Conservation (phyloP, 2,329 filamentous ascomycete genomes). For the Colletotrichum sp. region DNA sequence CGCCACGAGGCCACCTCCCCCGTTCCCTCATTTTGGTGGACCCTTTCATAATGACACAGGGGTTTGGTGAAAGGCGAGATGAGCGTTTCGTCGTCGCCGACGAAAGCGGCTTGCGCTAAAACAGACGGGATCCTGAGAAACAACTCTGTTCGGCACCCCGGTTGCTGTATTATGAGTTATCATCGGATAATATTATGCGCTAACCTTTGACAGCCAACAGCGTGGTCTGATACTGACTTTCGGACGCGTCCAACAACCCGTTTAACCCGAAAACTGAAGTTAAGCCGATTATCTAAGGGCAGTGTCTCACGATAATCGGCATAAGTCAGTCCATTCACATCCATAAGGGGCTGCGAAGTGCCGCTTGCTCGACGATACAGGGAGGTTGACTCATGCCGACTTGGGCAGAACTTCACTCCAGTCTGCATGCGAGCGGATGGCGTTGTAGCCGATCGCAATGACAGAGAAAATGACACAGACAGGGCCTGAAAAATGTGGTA, state of each 20-base stretch:
- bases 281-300: background rate
- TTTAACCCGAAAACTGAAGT: background rate
- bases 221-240: background rate
- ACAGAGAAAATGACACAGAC: background rate
- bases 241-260: background rate
- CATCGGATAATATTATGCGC: background rate
- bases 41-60: background rate
- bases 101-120: background rate
- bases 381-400: background rate
- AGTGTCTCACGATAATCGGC: background rate
- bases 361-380: background rate
- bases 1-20: background rate
- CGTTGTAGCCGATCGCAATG: slow-evolving; percentile 3
- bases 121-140: background rate
- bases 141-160: background rate
- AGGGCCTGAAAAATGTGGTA: background rate
- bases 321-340: background rate
- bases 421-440: background rate
- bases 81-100: background rate
- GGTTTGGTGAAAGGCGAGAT: background rate
- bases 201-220: background rate
- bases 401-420: background rate
- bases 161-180: background rate
- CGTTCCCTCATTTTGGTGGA: background rate
- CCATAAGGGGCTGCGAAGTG: background rate